Conservation (phyloP, 208 protist species). For the Wallacemonas sp. region DNA sequence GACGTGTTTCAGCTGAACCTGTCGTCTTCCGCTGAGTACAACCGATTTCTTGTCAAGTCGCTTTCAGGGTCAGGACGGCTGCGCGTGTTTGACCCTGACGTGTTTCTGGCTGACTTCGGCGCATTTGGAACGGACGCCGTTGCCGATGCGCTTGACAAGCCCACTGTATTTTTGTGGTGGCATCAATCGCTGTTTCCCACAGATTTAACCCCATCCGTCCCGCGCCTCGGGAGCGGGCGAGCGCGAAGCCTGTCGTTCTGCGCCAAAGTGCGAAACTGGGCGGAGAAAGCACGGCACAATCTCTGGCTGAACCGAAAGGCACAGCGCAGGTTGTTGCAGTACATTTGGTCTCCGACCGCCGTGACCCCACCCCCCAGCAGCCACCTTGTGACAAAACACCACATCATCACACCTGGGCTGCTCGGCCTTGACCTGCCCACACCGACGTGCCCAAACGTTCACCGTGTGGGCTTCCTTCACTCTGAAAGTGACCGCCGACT, state of each 20-base stretch:
- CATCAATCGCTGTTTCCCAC: slow-evolving; percentile 12
- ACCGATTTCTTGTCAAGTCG: slow-evolving; percentile 8
- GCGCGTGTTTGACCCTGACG: slow-evolving; percentile 17
- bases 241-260: background rate
- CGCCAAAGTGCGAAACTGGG: slow-evolving; percentile 1
- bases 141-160: slow-evolving; percentile 14
- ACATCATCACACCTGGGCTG: slow-evolving; percentile 44
- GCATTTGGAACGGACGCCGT: slow-evolving; percentile 23
- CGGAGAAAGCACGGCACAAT: background rate
- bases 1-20: slow-evolving; percentile 10
- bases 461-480: slow-evolving; percentile 46
- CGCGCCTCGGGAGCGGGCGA: background rate
- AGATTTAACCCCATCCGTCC: slow-evolving; percentile 16
- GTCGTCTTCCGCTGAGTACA: background rate
- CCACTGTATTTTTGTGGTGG: slow-evolving; percentile 31
- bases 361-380: background rate
- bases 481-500: slow-evolving; percentile 11
- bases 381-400: slow-evolving; percentile 11
- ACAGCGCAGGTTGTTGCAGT: background rate
- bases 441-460: slow-evolving; percentile 41
- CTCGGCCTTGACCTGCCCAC: slow-evolving; percentile 36
- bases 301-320: background rate
- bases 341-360: background rate
- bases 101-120: slow-evolving; percentile 30
- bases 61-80: background rate